A percentile compares a stretch with the other conserved stretches of the same genome.
phyloP scores from a whole-genome alignment of 1,284 basidiomycete species.

The Pterula multifida region DNA sequence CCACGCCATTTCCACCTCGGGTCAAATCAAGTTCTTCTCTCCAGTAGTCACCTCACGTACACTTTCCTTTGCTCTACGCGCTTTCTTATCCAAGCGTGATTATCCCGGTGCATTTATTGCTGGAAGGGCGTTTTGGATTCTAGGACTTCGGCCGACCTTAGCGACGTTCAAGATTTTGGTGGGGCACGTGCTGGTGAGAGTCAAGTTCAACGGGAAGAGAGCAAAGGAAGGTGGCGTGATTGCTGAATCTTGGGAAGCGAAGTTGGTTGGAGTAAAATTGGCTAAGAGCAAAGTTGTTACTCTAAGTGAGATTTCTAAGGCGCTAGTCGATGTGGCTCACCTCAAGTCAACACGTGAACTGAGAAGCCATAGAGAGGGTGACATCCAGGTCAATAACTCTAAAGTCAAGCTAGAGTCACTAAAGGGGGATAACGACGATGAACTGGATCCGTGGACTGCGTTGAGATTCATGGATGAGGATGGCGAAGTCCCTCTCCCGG shows the following conservation, averaged over 20 bases:
- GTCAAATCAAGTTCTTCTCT: not conserved
- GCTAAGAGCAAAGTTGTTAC: no score
- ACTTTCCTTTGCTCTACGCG: not conserved
- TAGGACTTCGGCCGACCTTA: not conserved
- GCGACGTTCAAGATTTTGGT: not conserved
- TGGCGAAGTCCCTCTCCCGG: not conserved
- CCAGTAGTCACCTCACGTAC: not conserved
- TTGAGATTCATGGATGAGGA: not conserved
- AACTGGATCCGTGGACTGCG: no score
- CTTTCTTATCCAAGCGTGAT: not conserved
- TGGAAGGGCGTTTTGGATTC: not conserved
- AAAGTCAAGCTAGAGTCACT: no score
- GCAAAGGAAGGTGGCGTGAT: not conserved
- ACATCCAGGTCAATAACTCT: no score
- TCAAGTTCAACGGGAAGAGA: not conserved
- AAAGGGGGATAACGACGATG: no score
- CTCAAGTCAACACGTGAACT: no score
- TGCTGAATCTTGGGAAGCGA: no score
- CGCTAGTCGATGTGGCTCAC: no score
- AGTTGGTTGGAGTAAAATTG: no score
- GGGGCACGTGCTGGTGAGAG: not conserved
- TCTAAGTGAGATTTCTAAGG: no score
- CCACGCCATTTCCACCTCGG: not conserved
- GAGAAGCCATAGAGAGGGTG: no score
- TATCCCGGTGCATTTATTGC: not conserved